Percentiles rank a stretch among this genome's conserved stretches.
These are phyloP conservation scores for Stachybotrys elegans DNA, from an alignment of 2,329 filamentous ascomycete genomes.

Conservation along the genomic window DNA sequence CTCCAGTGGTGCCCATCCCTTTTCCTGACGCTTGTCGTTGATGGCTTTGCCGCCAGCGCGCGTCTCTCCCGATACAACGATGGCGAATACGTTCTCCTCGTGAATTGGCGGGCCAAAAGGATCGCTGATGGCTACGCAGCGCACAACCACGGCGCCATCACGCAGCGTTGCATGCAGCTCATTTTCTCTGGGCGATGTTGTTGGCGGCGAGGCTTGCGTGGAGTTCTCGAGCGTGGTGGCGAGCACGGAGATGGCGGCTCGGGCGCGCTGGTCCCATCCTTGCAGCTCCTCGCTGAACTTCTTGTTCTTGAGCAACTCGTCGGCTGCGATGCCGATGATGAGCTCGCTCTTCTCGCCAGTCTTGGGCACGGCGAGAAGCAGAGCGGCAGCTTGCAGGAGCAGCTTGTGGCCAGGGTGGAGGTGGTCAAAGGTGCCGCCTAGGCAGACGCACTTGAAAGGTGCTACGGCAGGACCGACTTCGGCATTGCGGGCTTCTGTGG, in stretches of 20 bases:
- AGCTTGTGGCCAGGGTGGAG: slow-evolving; percentile 93
- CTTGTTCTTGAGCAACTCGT: slow-evolving; percentile 82
- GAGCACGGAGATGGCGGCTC: slow-evolving; percentile 67
- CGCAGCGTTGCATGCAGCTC: slow-evolving; percentile 48
- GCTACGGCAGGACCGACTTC: not conserved
- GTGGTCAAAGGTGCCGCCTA: slow-evolving; percentile 96
- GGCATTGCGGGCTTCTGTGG: slow-evolving; percentile 2
- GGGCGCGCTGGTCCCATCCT: slow-evolving; percentile 70
- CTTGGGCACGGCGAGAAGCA: not conserved
- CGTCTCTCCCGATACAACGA: slow-evolving; percentile 88
- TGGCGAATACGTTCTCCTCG: slow-evolving; percentile 68
- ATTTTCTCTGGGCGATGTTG: slow-evolving; percentile 12
- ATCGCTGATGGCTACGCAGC: slow-evolving; percentile 82
- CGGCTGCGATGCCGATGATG: slow-evolving; percentile 80
- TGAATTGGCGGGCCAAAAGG: slow-evolving; percentile 88
- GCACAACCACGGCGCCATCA: slow-evolving; percentile 57
- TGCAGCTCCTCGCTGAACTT: slow-evolving; percentile 79
- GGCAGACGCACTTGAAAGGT: slow-evolving; percentile 49
- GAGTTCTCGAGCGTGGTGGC: slow-evolving; percentile 51
- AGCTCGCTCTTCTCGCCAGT: not conserved
- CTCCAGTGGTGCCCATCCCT: slow-evolving; percentile 70
- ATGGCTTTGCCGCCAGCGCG: slow-evolving; percentile 77
- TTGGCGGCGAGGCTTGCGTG: slow-evolving; percentile 16
- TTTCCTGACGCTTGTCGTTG: slow-evolving; percentile 73
- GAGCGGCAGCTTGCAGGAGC: slow-evolving; percentile 70